Base-by-base conservation (phyloP, 306 rosid species). In the Glycine latifolia region DNA sequence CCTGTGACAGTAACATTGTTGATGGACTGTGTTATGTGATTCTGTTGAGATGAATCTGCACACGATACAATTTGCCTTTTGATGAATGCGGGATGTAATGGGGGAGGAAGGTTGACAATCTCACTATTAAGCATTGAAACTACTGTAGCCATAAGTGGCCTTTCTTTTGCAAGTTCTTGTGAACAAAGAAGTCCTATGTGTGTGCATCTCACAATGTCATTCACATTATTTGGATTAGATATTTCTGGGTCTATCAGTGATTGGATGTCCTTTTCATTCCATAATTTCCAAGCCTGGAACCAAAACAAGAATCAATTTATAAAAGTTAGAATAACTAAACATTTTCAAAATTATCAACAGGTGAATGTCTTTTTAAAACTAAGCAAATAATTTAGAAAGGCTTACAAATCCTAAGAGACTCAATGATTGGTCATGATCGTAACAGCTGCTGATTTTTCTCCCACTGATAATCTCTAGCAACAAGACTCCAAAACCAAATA, bases 121-220 rank as follows among this genome's bases (percentile, higher is more conserved):
- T 81, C 79, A 26, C 79, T 81, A 6, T 62, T 61, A 10, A 80
- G 84, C 79, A 72, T 72, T 33, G 84, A 62, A 72, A 80, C 26
- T 48, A 62, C 52, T 16, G 48, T 41, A 6, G 84, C 6, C 79
- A 80, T 12, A 17, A 9, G 16, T 6, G 84, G 84, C 48, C 74
- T 63, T 8, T 81, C 35, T 43, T 48, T 52, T 62, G 84, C 79
- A 16, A 49, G 8, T 17, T 81, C 72, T 73, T 81, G 79, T 31
- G 14, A 52, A 63, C 84, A 73, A 7, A 81, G 35, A 39, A 73
- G 84, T 8, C 84, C 79, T 0, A 71, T 63, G 53, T 72, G 78
- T 10, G 72, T 61, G 53, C 84, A 74, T 26, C 78, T 74, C 11
- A 50, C 14, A 1, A 84, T 74, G 4, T 84, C 84, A 7, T 35